Evolutionary conservation across 306 rosid species (phyloP).

Genomic region (Fagus sylvatica): DNA sequence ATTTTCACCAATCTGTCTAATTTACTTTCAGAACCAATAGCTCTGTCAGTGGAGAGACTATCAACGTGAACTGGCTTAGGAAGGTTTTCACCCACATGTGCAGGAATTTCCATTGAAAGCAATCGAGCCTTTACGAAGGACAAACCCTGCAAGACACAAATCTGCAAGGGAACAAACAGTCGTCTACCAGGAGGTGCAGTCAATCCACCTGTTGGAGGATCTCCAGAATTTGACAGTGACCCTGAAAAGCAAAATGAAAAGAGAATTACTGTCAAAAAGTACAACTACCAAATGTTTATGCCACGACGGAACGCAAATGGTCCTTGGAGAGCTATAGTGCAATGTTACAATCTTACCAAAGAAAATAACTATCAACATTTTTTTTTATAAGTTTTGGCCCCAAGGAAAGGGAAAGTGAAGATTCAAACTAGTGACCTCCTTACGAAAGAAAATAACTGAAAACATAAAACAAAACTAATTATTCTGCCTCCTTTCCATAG

Average conservation of each 20-base stretch:
- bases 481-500: neutral
- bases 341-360: neutral
- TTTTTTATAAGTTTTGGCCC: too few species aligned
- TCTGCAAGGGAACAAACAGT: slow-evolving; percentile 83
- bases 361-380: neutral
- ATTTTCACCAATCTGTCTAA: slow-evolving; percentile 83
- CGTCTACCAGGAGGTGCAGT: slow-evolving; percentile 86
- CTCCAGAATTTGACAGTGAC: slow-evolving; percentile 53
- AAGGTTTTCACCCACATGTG: slow-evolving; percentile 80
- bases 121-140: slow-evolving; percentile 90
- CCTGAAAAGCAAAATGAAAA: slow-evolving; percentile 48
- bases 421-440: too few species aligned
- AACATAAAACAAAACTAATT: neutral
- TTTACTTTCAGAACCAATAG: slow-evolving; percentile 45
- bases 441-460: neutral
- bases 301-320: slow-evolving; percentile 13
- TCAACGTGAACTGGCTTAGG: slow-evolving; percentile 47
- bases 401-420: too few species aligned
- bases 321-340: neutral
- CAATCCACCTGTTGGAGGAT: slow-evolving; percentile 46
- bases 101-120: slow-evolving; percentile 99
- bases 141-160: slow-evolving; percentile 90
- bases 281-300: slow-evolving; percentile 4
- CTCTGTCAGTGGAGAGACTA: slow-evolving; percentile 40
- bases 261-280: slow-evolving; percentile 20